A percentile compares a stretch with the other conserved stretches of the same genome.
phyloP scores from a whole-genome alignment of 2,329 filamentous ascomycete species.

The Septoria linicola region DNA sequence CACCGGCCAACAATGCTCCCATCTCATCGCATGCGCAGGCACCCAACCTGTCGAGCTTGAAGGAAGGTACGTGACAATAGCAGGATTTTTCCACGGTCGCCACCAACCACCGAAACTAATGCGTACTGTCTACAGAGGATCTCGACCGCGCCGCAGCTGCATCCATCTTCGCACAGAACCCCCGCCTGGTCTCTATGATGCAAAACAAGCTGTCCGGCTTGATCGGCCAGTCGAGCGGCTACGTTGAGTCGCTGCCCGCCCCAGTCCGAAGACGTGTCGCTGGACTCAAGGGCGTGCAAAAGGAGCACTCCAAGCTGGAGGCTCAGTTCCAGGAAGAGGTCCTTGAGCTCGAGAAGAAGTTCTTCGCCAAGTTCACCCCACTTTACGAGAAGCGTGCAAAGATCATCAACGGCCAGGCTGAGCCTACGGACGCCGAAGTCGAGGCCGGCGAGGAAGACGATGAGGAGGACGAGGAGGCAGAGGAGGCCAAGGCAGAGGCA shows the following conservation, averaged over 20 bases:
- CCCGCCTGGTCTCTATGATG: constrained; percentile 93
- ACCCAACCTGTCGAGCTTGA: constrained; percentile 90
- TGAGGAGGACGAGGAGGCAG: constrained; percentile 63
- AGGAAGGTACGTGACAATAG: constrained; percentile 71
- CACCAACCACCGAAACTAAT: constrained; percentile 9
- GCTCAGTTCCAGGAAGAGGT: constrained; percentile 98
- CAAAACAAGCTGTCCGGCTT: constrained; percentile 92
- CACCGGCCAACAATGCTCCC: constrained; percentile 88
- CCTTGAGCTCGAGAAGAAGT: constrained; percentile 97
- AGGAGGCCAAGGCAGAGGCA: constrained; percentile 57
- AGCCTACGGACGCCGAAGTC: constrained; percentile 86
- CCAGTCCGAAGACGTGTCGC: constrained; percentile 90
- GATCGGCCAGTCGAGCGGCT: constrained; percentile 92
- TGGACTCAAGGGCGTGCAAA: constrained; percentile 95
- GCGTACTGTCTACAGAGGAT: constrained; percentile 65
- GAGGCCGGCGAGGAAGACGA: constrained; percentile 79
- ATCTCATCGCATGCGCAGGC: constrained; percentile 97
- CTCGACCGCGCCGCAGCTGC: constrained; percentile 83
- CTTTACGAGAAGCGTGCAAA: constrained; percentile 92
- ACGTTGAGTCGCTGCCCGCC: constrained; percentile 91
- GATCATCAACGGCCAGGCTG: constrained; percentile 82
- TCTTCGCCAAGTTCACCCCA: constrained; percentile 97
- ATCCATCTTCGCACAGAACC: constrained; percentile 93
- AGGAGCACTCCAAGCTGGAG: constrained; percentile 97
- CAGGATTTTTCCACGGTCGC: constrained; percentile 10